These are phyloP conservation scores for Ricinus communis DNA, from an alignment of 345 rosid genomes.

Conservation along the genomic window DNA sequence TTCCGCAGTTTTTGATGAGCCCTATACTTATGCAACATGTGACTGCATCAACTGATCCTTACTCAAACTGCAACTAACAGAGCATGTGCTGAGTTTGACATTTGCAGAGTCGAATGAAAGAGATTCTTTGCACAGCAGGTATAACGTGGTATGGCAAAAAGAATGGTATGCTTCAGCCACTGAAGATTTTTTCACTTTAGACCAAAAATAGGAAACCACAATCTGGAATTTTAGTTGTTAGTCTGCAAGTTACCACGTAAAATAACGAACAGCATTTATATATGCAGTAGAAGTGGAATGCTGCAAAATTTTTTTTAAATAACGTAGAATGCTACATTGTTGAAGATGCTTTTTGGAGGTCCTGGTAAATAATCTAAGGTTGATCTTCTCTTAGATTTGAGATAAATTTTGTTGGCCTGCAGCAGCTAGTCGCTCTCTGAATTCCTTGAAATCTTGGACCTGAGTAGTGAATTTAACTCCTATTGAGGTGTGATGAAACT, in stretches of 20 bases:
- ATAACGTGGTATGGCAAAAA: not conserved
- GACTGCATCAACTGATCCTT: too few relatives aligned
- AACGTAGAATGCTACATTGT: not conserved
- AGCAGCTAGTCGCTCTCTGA: not conserved
- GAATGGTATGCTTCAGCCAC: not conserved
- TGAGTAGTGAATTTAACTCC: not conserved
- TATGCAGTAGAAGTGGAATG: too few relatives aligned
- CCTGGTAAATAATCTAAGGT: not conserved
- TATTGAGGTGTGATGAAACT: not conserved
- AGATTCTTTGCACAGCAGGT: not conserved
- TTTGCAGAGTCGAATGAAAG: too few relatives aligned
- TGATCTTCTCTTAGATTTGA: slow-evolving; percentile 1
- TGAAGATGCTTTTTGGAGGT: not conserved
- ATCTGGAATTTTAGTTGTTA: not conserved
- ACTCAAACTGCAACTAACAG: too few relatives aligned
- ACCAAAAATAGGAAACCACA: not conserved
- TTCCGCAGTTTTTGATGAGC: too few relatives aligned
- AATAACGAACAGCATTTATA: too few relatives aligned
- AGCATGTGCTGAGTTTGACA: too few relatives aligned
- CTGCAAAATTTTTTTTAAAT: too few relatives aligned
- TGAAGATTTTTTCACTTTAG: not conserved
- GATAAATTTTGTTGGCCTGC: not conserved
- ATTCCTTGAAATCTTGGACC: not conserved
- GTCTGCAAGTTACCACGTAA: not conserved
- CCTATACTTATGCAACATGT: too few relatives aligned